A percentile compares a stretch with the other conserved stretches of the same genome.
phyloP scores from a whole-genome alignment of 192 early-diverging fungal species.

The Coemansia sp. region DNA sequence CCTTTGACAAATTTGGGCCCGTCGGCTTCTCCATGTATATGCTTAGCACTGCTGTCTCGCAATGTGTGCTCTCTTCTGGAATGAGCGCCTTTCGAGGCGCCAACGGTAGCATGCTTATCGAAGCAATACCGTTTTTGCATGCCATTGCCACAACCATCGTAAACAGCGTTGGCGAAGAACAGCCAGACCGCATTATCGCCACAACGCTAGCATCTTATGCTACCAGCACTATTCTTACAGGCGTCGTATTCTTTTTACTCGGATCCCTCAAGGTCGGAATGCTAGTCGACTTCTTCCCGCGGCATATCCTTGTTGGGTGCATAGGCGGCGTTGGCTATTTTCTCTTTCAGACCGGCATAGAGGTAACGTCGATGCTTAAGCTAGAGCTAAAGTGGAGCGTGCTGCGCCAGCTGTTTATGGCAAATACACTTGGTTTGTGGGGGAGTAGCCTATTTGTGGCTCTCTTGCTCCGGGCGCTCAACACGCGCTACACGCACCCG shows the following conservation, averaged over 20 bases:
- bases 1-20: conserved; percentile 71
- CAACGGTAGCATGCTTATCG: conserved; percentile 87
- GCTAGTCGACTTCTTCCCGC: conserved; percentile 81
- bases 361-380: conserved; percentile 75
- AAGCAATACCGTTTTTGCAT: conserved; percentile 90
- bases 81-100: conserved; percentile 89
- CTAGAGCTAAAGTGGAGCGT: conserved; percentile 64
- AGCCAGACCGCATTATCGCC: conserved; percentile 73
- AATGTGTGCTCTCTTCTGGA: conserved; percentile 76
- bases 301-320: conserved; percentile 94
- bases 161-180: conserved; percentile 58
- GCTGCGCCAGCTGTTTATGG: conserved; percentile 68
- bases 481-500: conserved; percentile 68
- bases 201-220: conserved; percentile 91
- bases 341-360: conserved; percentile 87
- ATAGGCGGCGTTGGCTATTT: conserved; percentile 97
- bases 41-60: conserved; percentile 75
- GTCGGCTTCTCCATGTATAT: conserved; percentile 97
- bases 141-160: conserved; percentile 76
- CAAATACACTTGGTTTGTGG: conserved; percentile 78
- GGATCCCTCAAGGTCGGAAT: conserved; percentile 80
- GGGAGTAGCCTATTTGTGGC: conserved; percentile 68
- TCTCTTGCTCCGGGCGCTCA: conserved; percentile 72
- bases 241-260: conserved; percentile 80
- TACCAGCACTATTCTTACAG: conserved; percentile 86